Percentiles rank a stretch among this genome's conserved stretches.
These are phyloP conservation scores for Xerocomus amazonicus DNA, from an alignment of 1,284 basidiomycete species.

Conservation along the genomic window DNA sequence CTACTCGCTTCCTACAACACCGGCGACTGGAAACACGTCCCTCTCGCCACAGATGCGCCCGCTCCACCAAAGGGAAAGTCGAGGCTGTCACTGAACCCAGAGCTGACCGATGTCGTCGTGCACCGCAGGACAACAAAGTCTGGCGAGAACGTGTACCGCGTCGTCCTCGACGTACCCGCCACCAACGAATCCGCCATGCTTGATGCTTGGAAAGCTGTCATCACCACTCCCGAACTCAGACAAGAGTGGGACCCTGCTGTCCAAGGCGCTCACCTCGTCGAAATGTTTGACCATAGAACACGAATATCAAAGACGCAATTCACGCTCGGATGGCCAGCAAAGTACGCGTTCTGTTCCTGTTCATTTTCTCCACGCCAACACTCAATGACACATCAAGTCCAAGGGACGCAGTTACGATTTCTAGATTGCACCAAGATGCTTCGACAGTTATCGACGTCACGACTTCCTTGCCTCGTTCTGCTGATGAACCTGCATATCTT, in stretches of 20 bases:
- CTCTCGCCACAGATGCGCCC: conserved; percentile 42
- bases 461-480: conserved; percentile 90
- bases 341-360: conserved; percentile 49
- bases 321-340: conserved; percentile 93
- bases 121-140: conserved; percentile 62
- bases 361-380: conserved; percentile 1
- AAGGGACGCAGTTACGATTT: conserved; percentile 90
- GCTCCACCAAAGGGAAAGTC: conserved; percentile 58
- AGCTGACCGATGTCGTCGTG: conserved; percentile 62
- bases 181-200: conserved; percentile 62
- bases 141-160: conserved; percentile 78
- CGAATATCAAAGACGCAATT: conserved; percentile 88
- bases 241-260: conserved; percentile 93
- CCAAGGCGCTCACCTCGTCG: conserved; percentile 78
- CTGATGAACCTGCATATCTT: conserved; percentile 90
- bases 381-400: conserved; percentile 50
- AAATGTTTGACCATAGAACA: conserved; percentile 84
- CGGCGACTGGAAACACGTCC: conserved; percentile 69
- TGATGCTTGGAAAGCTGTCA: conserved; percentile 79
- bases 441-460: conserved; percentile 89
- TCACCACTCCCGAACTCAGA: conserved; percentile 82
- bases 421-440: conserved; percentile 76
- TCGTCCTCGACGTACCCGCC: conserved; percentile 74
- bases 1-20: conserved; percentile 61
- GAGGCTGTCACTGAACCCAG: conserved; percentile 48